A percentile compares a stretch with the other conserved stretches of the same genome.
These are phyloP conservation scores for Leishmania turanica DNA, from an alignment of 208 protist species.

Conservation along the genomic window DNA sequence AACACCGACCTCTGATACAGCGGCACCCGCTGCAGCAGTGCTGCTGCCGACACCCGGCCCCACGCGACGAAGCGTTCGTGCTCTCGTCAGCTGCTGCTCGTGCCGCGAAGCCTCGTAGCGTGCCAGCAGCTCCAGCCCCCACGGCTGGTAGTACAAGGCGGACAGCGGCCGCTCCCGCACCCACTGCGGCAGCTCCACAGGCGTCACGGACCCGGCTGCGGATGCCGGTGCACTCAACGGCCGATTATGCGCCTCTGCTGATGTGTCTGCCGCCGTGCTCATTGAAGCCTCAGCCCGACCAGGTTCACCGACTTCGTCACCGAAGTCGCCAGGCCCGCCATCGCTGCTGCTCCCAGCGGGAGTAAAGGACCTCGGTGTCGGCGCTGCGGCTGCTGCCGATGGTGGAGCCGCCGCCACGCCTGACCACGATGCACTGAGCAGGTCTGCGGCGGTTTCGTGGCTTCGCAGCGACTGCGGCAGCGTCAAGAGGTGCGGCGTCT, in stretches of 20 bases:
- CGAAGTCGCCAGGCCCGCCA: not conserved
- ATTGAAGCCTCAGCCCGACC: not conserved
- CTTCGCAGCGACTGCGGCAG: not conserved
- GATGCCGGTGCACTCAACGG: not conserved
- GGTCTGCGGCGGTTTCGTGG: not conserved
- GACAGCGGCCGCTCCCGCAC: slow-evolving; percentile 38
- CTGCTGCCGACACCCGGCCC: not conserved
- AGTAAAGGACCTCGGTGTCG: not conserved
- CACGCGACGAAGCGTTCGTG: not conserved
- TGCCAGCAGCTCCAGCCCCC: slow-evolving; percentile 29
- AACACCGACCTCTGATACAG: not conserved
- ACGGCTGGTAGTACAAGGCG: slow-evolving; percentile 36
- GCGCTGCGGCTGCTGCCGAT: not conserved
- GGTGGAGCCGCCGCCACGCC: not conserved
- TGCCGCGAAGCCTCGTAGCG: slow-evolving; percentile 30
- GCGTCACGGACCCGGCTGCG: not conserved
- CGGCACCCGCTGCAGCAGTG: not conserved
- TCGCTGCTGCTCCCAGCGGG: not conserved
- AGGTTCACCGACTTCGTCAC: not conserved
- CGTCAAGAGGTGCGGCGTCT: not conserved
- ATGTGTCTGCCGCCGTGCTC: not conserved
- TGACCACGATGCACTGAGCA: not conserved
- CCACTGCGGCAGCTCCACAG: slow-evolving; percentile 31
- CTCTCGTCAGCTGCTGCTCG: slow-evolving; percentile 13
- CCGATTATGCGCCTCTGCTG: not conserved